Base-by-base conservation (phyloP, 176 grass and related monocot genomes). In the Musa acuminata region DNA sequence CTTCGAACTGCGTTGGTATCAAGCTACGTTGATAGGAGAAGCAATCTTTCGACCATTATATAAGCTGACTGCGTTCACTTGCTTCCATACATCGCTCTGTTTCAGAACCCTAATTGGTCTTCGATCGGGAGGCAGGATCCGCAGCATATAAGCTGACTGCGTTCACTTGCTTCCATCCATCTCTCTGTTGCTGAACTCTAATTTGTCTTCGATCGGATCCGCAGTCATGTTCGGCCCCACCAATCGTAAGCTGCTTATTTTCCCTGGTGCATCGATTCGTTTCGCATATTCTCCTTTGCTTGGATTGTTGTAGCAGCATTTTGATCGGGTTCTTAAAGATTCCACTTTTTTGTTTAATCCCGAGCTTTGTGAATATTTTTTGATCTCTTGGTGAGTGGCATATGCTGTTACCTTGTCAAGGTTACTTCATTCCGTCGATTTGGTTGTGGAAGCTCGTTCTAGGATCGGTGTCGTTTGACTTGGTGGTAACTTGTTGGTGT, bases 201-300 rank as follows among this genome's bases (percentile, higher is more conserved):
- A 11, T 51, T 11, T 35, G n/a, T 70, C 1, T 10, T 20, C 11
- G 48, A 21, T 70, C 48, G 27, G 2, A 20, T 70, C 48, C 0
- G 35, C 67, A 51, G 43, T 16, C 67, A 70, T 70, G 67, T 70
- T 70, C 67, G 67, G 67, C 25, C 51, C 67, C 48, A 70, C 43
- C 43, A 70, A n/a, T 70, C 17, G 67, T 70, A 70, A 9, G 67
- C 48, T 70, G 9, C 67, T 1, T 17, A 7, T 21, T 17, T 48
- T 21, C 26, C 13, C 58, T 62, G 7, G 58, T 11, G 16, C 8
- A 19, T 19, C 13, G 63, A 26, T 26, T 65, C 11, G 63, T 22
- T 13, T 65, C 22, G 1, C 63, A 11, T 65, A 11, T 20, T 2
- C 2, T 11, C 24, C 22, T 64, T 64, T 64, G 10, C 8, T 9